phyloP scores from a whole-genome alignment of 768 basidiomycete species.

The Hydnomerulius pinastri region DNA sequence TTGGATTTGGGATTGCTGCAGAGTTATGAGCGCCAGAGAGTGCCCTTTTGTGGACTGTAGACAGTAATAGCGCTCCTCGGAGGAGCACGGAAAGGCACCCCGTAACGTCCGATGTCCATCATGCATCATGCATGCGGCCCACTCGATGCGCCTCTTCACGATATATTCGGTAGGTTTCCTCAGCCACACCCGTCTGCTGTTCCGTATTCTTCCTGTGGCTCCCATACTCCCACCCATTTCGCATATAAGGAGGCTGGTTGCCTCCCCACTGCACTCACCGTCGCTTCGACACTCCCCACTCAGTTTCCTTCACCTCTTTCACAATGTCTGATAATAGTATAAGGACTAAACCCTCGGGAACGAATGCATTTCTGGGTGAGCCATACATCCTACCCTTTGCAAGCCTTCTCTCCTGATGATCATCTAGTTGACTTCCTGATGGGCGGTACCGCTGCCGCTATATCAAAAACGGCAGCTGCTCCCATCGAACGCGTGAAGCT shows the following conservation, averaged over 20 bases:
- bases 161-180: background rate
- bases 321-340: constrained; percentile 10
- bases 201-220: background rate
- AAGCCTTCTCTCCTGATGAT: constrained; percentile 1
- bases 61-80: too few relatives aligned
- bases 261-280: background rate
- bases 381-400: background rate
- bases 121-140: background rate
- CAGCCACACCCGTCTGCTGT: background rate
- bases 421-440: constrained; percentile 37
- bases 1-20: too few relatives aligned
- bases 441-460: constrained; percentile 36
- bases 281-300: constrained; percentile 16
- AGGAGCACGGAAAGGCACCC: too few relatives aligned
- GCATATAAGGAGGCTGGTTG: background rate
- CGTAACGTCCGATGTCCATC: too few relatives aligned
- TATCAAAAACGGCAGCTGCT: constrained; percentile 42
- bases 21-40: too few relatives aligned
- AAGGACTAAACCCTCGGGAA: background rate
- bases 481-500: constrained; percentile 44
- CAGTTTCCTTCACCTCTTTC: background rate
- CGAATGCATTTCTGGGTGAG: constrained; percentile 22
- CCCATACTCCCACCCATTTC: background rate
- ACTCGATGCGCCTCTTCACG: background rate
- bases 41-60: too few relatives aligned